Base-by-base conservation (phyloP, 192 early-diverging fungal species). In the Backusella circina region DNA sequence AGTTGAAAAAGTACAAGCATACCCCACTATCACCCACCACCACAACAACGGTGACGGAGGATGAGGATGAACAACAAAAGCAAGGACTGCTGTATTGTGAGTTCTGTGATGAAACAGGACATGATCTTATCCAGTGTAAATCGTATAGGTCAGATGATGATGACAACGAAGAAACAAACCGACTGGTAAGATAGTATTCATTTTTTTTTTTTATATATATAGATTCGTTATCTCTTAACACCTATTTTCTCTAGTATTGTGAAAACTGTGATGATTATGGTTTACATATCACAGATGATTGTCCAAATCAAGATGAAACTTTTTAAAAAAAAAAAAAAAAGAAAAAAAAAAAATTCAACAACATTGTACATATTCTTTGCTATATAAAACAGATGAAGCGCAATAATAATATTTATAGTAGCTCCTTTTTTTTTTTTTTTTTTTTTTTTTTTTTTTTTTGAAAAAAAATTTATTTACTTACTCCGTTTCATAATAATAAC, bases 261-360 rank as follows among this genome's bases (percentile, higher is more conserved):
- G 93, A 93, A 50, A 91, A 94, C 81, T 94, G 93, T 78, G 93
- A 94, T 73, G 84, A 83, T 35, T 88, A 87, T 85, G 86, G 80
- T 18, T 79, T 73, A 12, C 93, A 94, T 66, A 85, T 82, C 73
- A 94, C 93, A 0, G 88, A 90, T 23, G 85, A 90, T 44, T 94
- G 93, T 75, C 93, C 91, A 12, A 88, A 93, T 74, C 86, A 85
- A 76, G 87, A 92, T 66, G 91, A 90, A 79, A 90, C 88, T 41
- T 92, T 90, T 77, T 92, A 86, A 74, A 67, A 39, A 37, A 9
- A 37, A 5, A 8, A 8, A 12, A 38, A 12, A 16, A 41, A 16
- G 5, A 8, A 37, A 37, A 41, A 12, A 41, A 13, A 41, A 16
- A 13, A 4, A 16, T 41, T 41, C n/a, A n/a, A n/a, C n/a, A n/a